These are phyloP conservation scores for Cercospora janseana DNA, from an alignment of 2,329 filamentous ascomycete species.

Conservation along the genomic window DNA sequence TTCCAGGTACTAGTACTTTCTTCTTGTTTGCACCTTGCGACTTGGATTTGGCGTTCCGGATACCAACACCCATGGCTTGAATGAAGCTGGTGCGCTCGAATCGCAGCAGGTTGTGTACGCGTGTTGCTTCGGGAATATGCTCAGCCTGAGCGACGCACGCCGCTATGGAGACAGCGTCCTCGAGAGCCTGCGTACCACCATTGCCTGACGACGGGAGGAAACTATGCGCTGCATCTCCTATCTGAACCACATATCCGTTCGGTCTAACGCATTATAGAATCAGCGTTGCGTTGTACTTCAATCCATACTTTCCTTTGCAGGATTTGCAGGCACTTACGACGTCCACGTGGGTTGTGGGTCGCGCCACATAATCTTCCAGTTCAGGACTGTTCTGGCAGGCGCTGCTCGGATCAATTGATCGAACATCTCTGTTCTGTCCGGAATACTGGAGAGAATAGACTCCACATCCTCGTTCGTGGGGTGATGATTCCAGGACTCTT, in stretches of 20 bases:
- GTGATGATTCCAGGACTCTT: neutral
- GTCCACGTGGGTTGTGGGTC: conserved; percentile 48
- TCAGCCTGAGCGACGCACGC: conserved; percentile 33
- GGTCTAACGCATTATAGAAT: conserved; percentile 23
- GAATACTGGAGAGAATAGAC: neutral
- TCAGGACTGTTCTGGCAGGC: conserved; percentile 49
- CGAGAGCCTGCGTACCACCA: conserved; percentile 48
- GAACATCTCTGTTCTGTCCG: neutral
- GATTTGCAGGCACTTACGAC: conserved; percentile 25
- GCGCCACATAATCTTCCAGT: conserved; percentile 51
- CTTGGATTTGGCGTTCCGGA: neutral
- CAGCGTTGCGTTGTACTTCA: neutral
- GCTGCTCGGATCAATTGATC: conserved; percentile 41
- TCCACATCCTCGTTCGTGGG: neutral
- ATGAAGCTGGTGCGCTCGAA: conserved; percentile 7
- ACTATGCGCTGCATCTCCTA: conserved; percentile 48
- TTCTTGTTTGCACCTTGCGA: neutral
- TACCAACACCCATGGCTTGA: conserved; percentile 12
- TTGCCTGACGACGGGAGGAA: conserved; percentile 47
- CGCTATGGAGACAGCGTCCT: conserved; percentile 47
- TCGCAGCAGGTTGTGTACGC: conserved; percentile 9
- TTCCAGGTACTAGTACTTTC: neutral
- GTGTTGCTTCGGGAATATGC: neutral
- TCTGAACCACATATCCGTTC: conserved; percentile 44
- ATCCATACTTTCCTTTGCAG: neutral